Conservation (phyloP, 441 rosid genomes). For the Arabidopsis lyrata region DNA sequence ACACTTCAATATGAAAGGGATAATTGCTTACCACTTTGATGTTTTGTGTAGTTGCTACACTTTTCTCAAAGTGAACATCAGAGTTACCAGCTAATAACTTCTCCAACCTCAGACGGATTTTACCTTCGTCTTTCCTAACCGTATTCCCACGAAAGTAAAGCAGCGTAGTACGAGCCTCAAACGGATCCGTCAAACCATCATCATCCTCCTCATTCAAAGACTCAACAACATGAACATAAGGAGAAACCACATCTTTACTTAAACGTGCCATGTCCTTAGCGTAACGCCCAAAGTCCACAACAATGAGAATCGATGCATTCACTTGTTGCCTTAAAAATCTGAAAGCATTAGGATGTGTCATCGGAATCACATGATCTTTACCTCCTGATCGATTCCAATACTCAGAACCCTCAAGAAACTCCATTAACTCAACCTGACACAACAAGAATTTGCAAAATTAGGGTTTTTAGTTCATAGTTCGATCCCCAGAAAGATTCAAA, state of each 20-base stretch:
- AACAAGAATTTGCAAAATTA: conserved; percentile 19
- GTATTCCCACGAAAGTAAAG: conserved; percentile 96
- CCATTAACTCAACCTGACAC: conserved; percentile 77
- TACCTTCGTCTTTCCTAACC: conserved; percentile 89
- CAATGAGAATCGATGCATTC: conserved; percentile 87
- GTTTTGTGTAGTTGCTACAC: conserved; percentile 68
- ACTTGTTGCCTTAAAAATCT: conserved; percentile 84
- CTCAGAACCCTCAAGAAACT: conserved; percentile 66
- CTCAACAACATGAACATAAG: conserved; percentile 92
- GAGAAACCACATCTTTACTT: conserved; percentile 89
- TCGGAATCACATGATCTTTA: conserved; percentile 92
- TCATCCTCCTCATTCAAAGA: conserved; percentile 62
- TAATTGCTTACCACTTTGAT: conserved; percentile 69
- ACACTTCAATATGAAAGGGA: not conserved
- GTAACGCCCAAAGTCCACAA: conserved; percentile 92
- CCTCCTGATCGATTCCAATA: conserved; percentile 96
- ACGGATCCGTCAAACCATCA: conserved; percentile 60
- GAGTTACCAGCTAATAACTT: conserved; percentile 65
- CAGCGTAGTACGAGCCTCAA: conserved; percentile 73
- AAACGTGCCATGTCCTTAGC: conserved; percentile 72
- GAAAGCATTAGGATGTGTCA: conserved; percentile 99
- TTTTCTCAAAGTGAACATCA: conserved; percentile 73
- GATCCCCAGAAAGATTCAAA: conserved; percentile 11
- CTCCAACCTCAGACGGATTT: conserved; percentile 73
- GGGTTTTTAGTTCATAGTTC: not conserved